Evolutionary conservation across 2,329 filamentous ascomycete species (phyloP), one percentile per base, ranked within the genome.

Genomic region (Karstenula rhodostoma): DNA sequence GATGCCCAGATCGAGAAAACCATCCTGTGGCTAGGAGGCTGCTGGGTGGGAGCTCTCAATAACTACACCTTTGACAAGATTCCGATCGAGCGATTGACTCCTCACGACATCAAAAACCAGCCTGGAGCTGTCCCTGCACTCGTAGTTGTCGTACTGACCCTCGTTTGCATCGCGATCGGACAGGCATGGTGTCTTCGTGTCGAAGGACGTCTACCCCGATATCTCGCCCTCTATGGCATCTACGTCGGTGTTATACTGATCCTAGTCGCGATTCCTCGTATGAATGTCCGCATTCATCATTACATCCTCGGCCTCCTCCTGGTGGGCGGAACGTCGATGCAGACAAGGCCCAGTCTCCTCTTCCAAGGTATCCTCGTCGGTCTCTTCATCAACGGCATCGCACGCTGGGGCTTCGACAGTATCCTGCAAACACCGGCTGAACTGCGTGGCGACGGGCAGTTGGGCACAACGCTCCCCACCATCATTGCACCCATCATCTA

Each of bases 41-140:
- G 91, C 73, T 99, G 96, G 90, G 87, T 97, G 42, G 95, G 94
- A 17, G 90, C 92, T 1, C 80, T 99, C 67, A 94, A 94, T 72
- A 98, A 98, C 79, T 96, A 97, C 78, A 98, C 95, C 0, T 92
- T 99, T 72, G 91, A 93, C 70, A 90, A 92, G 79, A 97, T 99
- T 62, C 95, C 95, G 0, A 95, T 99, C 66, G 88, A 93, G 77
- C 90, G 95, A 2, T 84, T 99, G n/a, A 98, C 92, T 9, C 88
- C 90, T 0, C 93, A 96, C 74, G 95, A 99, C 73, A 87, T 99
- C 46, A 81, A 90, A 50, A 90, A 93, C 68, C 93, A 99, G 73
- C 94, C 95, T 0, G 95, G 95, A 8, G 95, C 94, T 0, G 89
- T 92, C 58, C 85, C 91, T 1, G 94, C 95, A 0, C 81, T 99